These are phyloP conservation scores for Camellia lanceoleosa DNA, from an alignment of 148 eudicot genomes.

Conservation along the genomic window DNA sequence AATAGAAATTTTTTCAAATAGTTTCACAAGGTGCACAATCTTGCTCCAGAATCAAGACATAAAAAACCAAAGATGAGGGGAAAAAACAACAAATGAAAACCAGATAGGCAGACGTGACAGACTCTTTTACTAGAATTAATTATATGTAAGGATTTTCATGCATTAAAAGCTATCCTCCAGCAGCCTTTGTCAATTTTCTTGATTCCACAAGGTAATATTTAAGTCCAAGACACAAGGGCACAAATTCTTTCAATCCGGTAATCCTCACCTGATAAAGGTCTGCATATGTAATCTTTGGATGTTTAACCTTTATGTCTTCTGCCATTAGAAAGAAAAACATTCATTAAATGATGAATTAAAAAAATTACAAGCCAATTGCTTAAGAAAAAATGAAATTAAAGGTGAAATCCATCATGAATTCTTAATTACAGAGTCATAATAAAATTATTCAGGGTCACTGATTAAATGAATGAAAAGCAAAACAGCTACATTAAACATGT, in stretches of 20 bases:
- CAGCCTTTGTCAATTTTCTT: background rate
- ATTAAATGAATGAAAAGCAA: background rate
- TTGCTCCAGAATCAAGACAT: background rate
- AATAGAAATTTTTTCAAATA: background rate
- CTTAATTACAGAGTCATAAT: too few relatives aligned
- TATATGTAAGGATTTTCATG: background rate
- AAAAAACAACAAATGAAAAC: background rate
- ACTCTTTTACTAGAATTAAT: background rate
- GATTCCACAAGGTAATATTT: background rate
- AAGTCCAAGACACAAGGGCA: background rate
- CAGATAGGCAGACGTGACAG: background rate
- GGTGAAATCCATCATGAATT: too few relatives aligned
- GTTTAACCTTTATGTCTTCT: slow-evolving; percentile 86
- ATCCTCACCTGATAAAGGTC: slow-evolving; percentile 92
- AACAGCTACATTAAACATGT: background rate
- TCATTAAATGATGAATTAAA: background rate
- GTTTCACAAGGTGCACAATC: background rate
- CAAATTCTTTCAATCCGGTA: background rate
- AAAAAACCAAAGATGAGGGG: background rate
- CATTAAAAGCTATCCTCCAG: background rate
- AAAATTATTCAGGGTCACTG: background rate
- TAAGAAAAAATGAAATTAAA: too few relatives aligned
- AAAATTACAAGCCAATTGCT: background rate
- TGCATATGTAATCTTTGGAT: slow-evolving; percentile 89
- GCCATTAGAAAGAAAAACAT: slow-evolving; percentile 29